These are phyloP conservation scores for Eutypella sp. DNA, from an alignment of 2,329 filamentous ascomycete species.

Conservation along the genomic window DNA sequence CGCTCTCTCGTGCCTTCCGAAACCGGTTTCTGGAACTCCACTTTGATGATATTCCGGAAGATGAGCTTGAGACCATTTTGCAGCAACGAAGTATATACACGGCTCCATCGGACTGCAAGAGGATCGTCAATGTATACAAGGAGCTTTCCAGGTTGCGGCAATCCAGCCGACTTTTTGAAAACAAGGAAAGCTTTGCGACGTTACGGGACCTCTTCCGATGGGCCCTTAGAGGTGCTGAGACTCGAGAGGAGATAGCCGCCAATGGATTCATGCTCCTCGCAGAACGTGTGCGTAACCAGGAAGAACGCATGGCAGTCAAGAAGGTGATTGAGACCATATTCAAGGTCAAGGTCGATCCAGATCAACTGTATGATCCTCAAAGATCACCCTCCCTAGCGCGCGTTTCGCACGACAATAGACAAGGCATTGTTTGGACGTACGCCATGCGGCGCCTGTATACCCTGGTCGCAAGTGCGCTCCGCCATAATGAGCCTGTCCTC, in stretches of 20 bases:
- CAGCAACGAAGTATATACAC: conserved; percentile 81
- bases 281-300: conserved; percentile 86
- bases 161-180: conserved; percentile 86
- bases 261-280: conserved; percentile 96
- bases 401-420: conserved; percentile 42
- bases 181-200: conserved; percentile 96
- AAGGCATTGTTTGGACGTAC: conserved; percentile 84
- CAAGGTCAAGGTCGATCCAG: conserved; percentile 75
- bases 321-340: conserved; percentile 85
- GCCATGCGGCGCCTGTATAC: conserved; percentile 91
- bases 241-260: conserved; percentile 78
- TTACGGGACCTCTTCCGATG: conserved; percentile 93
- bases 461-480: conserved; percentile 78
- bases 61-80: conserved; percentile 86
- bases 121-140: conserved; percentile 90
- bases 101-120: conserved; percentile 82
- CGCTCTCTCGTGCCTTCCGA: conserved; percentile 87
- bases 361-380: conserved; percentile 63
- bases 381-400: conserved; percentile 51
- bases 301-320: conserved; percentile 81
- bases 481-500: conserved; percentile 88
- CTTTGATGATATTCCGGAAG: conserved; percentile 95
- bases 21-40: conserved; percentile 96
- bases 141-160: conserved; percentile 87
- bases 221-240: conserved; percentile 81